Evolutionary conservation across 1,284 basidiomycete species (phyloP).

Genomic region (Cronartium ribicola): DNA sequence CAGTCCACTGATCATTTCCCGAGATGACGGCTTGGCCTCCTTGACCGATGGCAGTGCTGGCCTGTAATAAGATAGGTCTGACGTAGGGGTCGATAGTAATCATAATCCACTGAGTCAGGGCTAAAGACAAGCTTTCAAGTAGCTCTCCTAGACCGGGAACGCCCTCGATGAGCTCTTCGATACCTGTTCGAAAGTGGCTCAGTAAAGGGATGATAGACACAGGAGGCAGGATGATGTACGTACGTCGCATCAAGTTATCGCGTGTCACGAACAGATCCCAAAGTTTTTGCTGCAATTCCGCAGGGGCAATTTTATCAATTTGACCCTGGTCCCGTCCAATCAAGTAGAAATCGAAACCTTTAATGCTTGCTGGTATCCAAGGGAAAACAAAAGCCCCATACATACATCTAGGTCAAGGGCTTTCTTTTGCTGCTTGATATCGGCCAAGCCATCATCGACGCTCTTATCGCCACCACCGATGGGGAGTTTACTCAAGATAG

Average conservation of each 20-base stretch:
- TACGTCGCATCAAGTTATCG: constrained; percentile 58
- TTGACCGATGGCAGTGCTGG: constrained; percentile 36
- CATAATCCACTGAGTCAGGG: constrained; percentile 37
- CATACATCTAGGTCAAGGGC: constrained; percentile 59
- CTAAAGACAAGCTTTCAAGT: constrained; percentile 26
- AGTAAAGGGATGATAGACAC: background rate
- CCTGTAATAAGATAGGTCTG: constrained; percentile 30
- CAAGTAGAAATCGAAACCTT: constrained; percentile 57
- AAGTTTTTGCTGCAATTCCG: constrained; percentile 74
- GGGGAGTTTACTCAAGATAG: constrained; percentile 43
- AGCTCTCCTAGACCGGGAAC: constrained; percentile 26
- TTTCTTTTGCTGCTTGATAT: constrained; percentile 57
- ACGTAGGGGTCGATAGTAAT: constrained; percentile 38
- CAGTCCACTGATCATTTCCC: constrained; percentile 37
- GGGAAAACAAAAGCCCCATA: constrained; percentile 48
- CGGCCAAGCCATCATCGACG: constrained; percentile 46
- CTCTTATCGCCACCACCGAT: constrained; percentile 41
- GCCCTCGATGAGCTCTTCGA: constrained; percentile 37
- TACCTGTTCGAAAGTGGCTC: constrained; percentile 7
- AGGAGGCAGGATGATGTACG: background rate
- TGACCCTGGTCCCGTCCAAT: constrained; percentile 45
- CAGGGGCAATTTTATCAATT: constrained; percentile 73
- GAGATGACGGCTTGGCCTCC: constrained; percentile 33
- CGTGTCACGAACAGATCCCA: constrained; percentile 84
- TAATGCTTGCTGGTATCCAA: constrained; percentile 67